phyloP scores from a whole-genome alignment of 2,329 filamentous ascomycete species.

The Didymellaceae sp. region DNA sequence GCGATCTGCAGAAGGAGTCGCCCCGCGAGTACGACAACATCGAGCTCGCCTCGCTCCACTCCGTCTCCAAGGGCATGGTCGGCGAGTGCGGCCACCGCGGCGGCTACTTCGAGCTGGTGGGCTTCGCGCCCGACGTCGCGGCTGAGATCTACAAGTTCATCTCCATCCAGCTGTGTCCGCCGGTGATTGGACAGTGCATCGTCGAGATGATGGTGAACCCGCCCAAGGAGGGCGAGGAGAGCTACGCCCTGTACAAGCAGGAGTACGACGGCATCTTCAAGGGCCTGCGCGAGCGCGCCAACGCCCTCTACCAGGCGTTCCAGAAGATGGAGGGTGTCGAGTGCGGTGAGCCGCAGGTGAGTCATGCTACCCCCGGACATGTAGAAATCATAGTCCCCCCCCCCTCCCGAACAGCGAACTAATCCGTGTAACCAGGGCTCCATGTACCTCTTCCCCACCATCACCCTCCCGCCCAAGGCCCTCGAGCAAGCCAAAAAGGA shows the following conservation, averaged over 20 bases:
- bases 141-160: slow-evolving; percentile 99
- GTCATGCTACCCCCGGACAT: slow-evolving; percentile 23
- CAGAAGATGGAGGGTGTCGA: slow-evolving; percentile 94
- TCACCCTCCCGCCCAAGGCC: slow-evolving; percentile 78
- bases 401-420: background rate
- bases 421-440: slow-evolving; percentile 65
- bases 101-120: slow-evolving; percentile 95
- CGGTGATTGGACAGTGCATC: slow-evolving; percentile 93
- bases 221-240: slow-evolving; percentile 80
- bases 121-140: slow-evolving; percentile 84
- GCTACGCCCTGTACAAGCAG: slow-evolving; percentile 79
- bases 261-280: slow-evolving; percentile 86
- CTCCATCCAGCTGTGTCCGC: slow-evolving; percentile 94
- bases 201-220: slow-evolving; percentile 99
- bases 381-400: background rate
- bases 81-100: slow-evolving; percentile 98
- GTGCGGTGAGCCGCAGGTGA: slow-evolving; percentile 78
- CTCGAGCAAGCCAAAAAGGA: slow-evolving; percentile 75
- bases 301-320: slow-evolving; percentile 88
- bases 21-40: slow-evolving; percentile 79
- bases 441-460: slow-evolving; percentile 99
- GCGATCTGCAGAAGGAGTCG: slow-evolving; percentile 74
- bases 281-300: slow-evolving; percentile 79
- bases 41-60: slow-evolving; percentile 91
- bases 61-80: slow-evolving; percentile 96